Percentiles rank a stretch among this genome's conserved stretches.
These are phyloP conservation scores for Ramaria rubella DNA, from an alignment of 768 basidiomycete genomes.

Conservation along the genomic window DNA sequence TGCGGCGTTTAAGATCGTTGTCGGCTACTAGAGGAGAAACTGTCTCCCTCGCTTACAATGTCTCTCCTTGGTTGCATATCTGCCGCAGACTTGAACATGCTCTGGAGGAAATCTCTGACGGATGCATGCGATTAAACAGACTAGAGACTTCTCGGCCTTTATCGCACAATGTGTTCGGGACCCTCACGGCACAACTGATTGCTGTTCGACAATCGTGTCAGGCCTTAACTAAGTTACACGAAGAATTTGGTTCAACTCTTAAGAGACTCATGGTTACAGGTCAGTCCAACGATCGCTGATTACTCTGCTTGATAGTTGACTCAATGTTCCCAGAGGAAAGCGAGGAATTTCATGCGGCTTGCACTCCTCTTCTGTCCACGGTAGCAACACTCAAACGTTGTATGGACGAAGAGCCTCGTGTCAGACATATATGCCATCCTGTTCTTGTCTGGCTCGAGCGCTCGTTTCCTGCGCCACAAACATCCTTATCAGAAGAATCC, in stretches of 20 bases:
- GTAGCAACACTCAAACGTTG: conserved; percentile 7
- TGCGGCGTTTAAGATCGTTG: background rate
- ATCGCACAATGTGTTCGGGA: background rate
- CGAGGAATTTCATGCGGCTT: background rate
- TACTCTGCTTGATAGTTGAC: background rate
- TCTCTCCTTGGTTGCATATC: background rate
- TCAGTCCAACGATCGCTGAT: background rate
- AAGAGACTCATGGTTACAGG: conserved; percentile 1
- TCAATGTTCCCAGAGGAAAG: background rate
- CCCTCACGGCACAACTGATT: background rate
- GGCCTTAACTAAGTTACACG: background rate
- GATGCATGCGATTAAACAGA: background rate
- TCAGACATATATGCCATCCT: conserved; percentile 27
- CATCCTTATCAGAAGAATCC: background rate
- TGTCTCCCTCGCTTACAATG: background rate
- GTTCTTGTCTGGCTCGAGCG: conserved; percentile 26
- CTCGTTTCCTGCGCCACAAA: background rate
- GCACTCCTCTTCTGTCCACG: background rate
- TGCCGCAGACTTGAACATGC: background rate
- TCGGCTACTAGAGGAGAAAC: background rate
- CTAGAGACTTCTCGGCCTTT: background rate
- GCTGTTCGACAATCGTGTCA: background rate
- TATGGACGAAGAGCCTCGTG: conserved; percentile 16
- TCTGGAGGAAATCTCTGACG: background rate
- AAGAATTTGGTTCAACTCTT: background rate